phyloP scores from a whole-genome alignment of 164 flowering plant species.

The Kalanchoe fedtschenkoi region DNA sequence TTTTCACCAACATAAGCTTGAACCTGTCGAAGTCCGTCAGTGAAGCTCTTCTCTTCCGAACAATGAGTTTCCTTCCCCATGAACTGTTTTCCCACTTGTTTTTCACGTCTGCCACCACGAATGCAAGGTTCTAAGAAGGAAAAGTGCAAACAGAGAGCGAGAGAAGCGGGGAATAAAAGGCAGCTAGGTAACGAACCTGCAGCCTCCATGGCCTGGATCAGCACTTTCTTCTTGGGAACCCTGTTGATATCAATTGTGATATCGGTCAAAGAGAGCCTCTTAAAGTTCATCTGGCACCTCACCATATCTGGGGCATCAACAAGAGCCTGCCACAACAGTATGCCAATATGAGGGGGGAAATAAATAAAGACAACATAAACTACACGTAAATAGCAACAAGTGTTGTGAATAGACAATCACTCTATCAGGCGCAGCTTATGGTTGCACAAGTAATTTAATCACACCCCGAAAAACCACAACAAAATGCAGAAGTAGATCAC shows the following conservation, averaged over 20 bases:
- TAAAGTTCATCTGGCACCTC: constrained; percentile 79
- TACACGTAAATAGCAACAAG: too few species aligned
- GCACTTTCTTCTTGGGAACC: constrained; percentile 64
- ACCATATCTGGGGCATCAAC: constrained; percentile 91
- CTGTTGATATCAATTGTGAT: constrained; percentile 72
- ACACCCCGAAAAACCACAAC: too few species aligned
- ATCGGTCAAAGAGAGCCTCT: constrained; percentile 82
- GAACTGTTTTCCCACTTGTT: constrained; percentile 82
- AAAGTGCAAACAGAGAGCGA: not conserved
- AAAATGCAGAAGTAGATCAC: too few species aligned
- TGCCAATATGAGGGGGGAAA: too few species aligned
- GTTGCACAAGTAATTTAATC: too few species aligned
- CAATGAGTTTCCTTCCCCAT: constrained; percentile 85
- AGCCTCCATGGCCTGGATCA: constrained; percentile 76
- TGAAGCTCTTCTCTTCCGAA: constrained; percentile 68
- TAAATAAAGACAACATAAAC: too few species aligned
- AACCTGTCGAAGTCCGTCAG: constrained; percentile 83
- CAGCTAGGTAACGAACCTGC: constrained; percentile 40
- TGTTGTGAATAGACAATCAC: too few species aligned
- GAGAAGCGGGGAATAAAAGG: not conserved
- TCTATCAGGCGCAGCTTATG: too few species aligned
- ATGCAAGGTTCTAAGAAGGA: not conserved
- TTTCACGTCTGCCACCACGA: constrained; percentile 53
- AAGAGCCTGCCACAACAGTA: constrained; percentile 40
- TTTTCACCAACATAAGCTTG: constrained; percentile 76